Base-by-base conservation (phyloP, 176 grass and related monocot genomes). In the Carex cristatella region DNA sequence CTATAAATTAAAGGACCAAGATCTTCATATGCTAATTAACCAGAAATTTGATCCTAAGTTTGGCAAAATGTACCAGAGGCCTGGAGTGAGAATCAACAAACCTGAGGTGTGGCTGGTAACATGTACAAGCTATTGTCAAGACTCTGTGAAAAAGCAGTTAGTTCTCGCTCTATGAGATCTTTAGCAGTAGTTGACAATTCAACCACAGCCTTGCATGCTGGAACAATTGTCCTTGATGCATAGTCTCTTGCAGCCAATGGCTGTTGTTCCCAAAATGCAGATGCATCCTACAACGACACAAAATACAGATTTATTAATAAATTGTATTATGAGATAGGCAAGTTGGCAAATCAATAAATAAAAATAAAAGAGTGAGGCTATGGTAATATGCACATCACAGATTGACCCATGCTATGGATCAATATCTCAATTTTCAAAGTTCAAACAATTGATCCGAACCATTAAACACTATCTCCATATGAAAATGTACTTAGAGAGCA, bases 211-310 rank as follows among this genome's bases (percentile, higher is more conserved):
- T 87, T 91, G 85, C 93, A 98, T 27, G 85, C 90, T 86, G 96
- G 96, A 74, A 92, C 85, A 23, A 98, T 92, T 48, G 93, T 98
- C 87, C 81, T 92, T 78, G 85, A 87, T 71, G 96, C 91, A 94
- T 95, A 94, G 76, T 89, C 93, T 84, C 88, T 91, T 65, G 96
- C 93, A 64, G 91, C 89, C 84, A 95, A 88, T 83, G 91, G 96
- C 77, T 95, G 93, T 44, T 98, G 96, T 74, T 95, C 96, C 96
- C 96, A 98, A 93, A 93, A 95, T 87, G 96, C 64, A 18, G 91
- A 95, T 85, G 96, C 93, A 59, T 98, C 96, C 96, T 98, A 83
- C 79, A 85, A 72, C 27, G 9, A 85, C 46, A 46, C 6, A 15
- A 69, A 33, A 18, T 54, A 53, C 16, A 65, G 27, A 58, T 58